A percentile compares a stretch with the other conserved stretches of the same genome.
Evolutionary conservation across 1,284 basidiomycete genomes (phyloP).

Genomic region (Papiliotrema flavescens): DNA sequence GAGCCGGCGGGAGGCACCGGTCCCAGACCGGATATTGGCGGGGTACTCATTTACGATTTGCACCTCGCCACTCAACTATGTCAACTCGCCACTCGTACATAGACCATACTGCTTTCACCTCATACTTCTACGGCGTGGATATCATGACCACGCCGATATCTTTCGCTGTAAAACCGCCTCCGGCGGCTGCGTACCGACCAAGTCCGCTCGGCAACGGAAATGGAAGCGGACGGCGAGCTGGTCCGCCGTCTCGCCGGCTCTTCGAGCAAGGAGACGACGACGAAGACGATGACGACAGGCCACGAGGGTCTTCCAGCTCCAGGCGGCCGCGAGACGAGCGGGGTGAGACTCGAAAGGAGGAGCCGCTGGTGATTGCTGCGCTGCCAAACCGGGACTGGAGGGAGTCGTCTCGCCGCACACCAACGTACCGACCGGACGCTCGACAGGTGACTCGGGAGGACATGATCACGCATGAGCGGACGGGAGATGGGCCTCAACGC

Average conservation of each 20-base stretch:
- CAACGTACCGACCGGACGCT: slow-evolving; percentile 34
- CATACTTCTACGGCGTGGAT: slow-evolving; percentile 3
- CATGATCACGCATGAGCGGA: slow-evolving; percentile 47
- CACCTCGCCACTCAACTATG: not conserved
- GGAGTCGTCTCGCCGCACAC: slow-evolving; percentile 59
- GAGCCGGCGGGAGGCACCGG: not conserved
- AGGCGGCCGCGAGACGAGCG: slow-evolving; percentile 56
- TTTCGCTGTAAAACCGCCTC: slow-evolving; percentile 44
- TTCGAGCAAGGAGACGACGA: slow-evolving; percentile 39
- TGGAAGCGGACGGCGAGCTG: slow-evolving; percentile 8
- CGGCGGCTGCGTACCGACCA: slow-evolving; percentile 20
- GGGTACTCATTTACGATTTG: not conserved
- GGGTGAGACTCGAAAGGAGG: slow-evolving; percentile 58
- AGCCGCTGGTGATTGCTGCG: slow-evolving; percentile 79
- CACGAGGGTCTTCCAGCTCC: not conserved
- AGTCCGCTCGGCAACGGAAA: slow-evolving; percentile 28
- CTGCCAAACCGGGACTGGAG: slow-evolving; percentile 85
- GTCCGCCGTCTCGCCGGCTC: slow-evolving; percentile 38
- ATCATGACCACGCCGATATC: slow-evolving; percentile 45
- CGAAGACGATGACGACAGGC: slow-evolving; percentile 39
- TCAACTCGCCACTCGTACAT: slow-evolving; percentile 10
- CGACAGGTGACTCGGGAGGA: slow-evolving; percentile 13
- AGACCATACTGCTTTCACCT: no score
- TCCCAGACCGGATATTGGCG: not conserved
- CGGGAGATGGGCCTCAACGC: slow-evolving; percentile 70